Conservation (phyloP, 192 early-diverging fungal species). For the Rhizoclosmatium sp. region DNA sequence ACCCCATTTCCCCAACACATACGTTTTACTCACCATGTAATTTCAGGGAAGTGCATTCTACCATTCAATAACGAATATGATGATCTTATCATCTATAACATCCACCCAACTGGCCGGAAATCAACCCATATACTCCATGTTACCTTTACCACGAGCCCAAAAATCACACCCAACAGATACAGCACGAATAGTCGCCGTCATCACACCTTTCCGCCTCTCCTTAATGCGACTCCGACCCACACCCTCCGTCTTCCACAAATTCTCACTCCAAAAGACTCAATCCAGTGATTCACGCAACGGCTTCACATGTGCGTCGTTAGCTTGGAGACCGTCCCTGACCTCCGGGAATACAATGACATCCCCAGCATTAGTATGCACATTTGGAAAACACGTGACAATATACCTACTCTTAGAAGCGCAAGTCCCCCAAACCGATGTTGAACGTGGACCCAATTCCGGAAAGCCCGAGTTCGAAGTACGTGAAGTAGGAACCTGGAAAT, state of each 20-base stretch:
- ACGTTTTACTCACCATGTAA: not conserved
- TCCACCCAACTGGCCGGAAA: conserved; percentile 28
- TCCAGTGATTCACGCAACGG: not conserved
- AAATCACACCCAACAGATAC: conserved; percentile 14
- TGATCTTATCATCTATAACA: conserved; percentile 17
- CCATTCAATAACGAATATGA: conserved; percentile 37
- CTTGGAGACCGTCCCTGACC: conserved; percentile 10
- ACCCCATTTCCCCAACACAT: not conserved
- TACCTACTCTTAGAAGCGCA: not conserved
- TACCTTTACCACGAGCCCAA: conserved; percentile 27
- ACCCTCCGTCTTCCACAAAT: conserved; percentile 16
- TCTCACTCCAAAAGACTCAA: not conserved
- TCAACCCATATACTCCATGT: conserved; percentile 34
- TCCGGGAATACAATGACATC: not conserved
- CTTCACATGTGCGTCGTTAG: conserved; percentile 19
- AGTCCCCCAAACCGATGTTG: not conserved
- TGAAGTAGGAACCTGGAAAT: conserved; percentile 24
- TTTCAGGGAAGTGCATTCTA: conserved; percentile 53
- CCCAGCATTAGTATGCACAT: conserved; percentile 13
- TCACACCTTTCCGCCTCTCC: conserved; percentile 23
- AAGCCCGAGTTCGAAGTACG: not conserved
- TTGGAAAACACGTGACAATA: conserved; percentile 31
- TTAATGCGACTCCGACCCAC: conserved; percentile 26
- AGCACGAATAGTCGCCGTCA: conserved; percentile 26
- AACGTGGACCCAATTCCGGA: not conserved